Conservation (phyloP, 73 alveolate species). For the Paramecium primaurelia region DNA sequence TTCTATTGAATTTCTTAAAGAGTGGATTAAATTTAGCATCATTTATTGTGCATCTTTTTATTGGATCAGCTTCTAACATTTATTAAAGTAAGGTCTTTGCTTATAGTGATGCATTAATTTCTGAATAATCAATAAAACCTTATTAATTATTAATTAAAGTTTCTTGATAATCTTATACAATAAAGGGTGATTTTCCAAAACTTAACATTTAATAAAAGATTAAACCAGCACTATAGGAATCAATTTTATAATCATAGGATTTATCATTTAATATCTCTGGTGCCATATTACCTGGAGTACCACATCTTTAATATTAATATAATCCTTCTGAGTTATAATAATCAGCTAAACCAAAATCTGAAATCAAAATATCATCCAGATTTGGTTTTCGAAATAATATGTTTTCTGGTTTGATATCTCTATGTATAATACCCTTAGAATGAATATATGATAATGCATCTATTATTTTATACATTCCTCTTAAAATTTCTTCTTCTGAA, state of each 20-base stretch:
- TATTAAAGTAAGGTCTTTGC: neutral
- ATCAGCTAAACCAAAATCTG: slow-evolving; percentile 44
- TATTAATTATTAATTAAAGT: slow-evolving; percentile 58
- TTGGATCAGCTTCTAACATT: neutral
- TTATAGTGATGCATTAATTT: slow-evolving; percentile 52
- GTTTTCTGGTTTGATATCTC: slow-evolving; percentile 62
- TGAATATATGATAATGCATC: slow-evolving; percentile 33
- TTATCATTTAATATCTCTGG: slow-evolving; percentile 30
- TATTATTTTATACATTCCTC: neutral
- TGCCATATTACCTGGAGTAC: slow-evolving; percentile 49
- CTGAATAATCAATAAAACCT: slow-evolving; percentile 67
- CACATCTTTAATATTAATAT: neutral
- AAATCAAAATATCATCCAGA: slow-evolving; percentile 15
- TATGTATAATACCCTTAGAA: slow-evolving; percentile 44
- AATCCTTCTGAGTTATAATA: neutral
- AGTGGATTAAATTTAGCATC: neutral
- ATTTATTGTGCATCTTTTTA: neutral
- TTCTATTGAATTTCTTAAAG: neutral
- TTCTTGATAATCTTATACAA: slow-evolving; percentile 61
- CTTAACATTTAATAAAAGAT: slow-evolving; percentile 53
- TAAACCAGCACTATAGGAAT: slow-evolving; percentile 68
- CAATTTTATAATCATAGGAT: slow-evolving; percentile 57
- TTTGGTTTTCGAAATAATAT: neutral
- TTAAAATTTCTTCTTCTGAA: neutral
- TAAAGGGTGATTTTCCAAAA: slow-evolving; percentile 75